Evolutionary conservation across 331 rosid genomes (phyloP), one percentile per base, ranked within the genome.

Genomic region (Malus hybrid): DNA sequence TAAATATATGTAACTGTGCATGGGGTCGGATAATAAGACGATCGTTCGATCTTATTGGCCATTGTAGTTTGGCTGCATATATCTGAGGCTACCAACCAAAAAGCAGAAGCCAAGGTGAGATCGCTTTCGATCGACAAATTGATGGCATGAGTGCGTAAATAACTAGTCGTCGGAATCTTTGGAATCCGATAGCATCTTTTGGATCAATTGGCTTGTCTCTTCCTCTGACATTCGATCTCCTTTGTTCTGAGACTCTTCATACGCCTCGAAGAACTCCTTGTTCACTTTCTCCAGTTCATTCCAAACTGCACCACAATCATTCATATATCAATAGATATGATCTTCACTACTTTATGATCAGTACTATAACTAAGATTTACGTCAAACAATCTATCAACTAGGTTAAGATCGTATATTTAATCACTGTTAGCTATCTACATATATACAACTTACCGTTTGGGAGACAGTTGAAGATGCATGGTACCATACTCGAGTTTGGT

Each of bases 251-350:
- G 89, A 88, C 79, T 85, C 72, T 5, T 82, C 81, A 70, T 94
- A 94, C 0, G 86, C 90, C 83, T 90, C 89, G 76, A 94, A 94
- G 84, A 94, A 94, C 10, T 80, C 87, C 79, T 88, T 86, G 88
- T 94, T 94, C 64, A 87, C 97, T 89, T 92, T 94, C 93, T 87
- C 93, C 46, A 94, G 61, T 75, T 89, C 99, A 33, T 83, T 94
- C 99, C 99, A 94, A 71, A 94, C 99, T 94, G 89, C 87, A 81
- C 31, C 64, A 57, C 63, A 48, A 16, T 29, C 69, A 61, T 73
- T 56, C 55, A 73, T 60, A 8, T 36, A 56, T 70, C 6, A 50
- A 42, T 32, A 19, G 0, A 57, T 32, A 32, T 54, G n/a, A 31
- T 61, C 66, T 28, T 28, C 28, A 34, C 5, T n/a, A 52, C 29